Evolutionary conservation across 164 flowering plant species (phyloP).

Genomic region (Umbilicus rupestris): DNA sequence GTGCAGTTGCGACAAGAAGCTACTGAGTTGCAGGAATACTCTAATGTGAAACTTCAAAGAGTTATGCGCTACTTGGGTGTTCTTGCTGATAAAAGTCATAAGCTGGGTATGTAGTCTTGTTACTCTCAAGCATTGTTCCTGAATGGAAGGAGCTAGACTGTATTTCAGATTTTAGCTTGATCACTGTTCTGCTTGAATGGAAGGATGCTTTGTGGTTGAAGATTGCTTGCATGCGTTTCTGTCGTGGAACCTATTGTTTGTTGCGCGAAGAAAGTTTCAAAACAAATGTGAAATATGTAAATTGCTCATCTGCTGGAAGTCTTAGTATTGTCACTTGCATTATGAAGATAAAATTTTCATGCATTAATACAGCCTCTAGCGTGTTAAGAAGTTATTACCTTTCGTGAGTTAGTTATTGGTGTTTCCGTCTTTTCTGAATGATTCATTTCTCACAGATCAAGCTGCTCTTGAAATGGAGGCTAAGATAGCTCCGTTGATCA

Average conservation of each 20-base stretch:
- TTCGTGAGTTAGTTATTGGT: background rate
- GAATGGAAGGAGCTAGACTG: too few relatives aligned
- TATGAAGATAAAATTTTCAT: too few relatives aligned
- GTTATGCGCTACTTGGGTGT: conserved; percentile 76
- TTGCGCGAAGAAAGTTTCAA: too few relatives aligned
- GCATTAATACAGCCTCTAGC: too few relatives aligned
- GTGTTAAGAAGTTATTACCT: background rate
- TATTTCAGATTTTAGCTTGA: too few relatives aligned
- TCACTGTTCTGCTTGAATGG: too few relatives aligned
- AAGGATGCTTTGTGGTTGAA: too few relatives aligned
- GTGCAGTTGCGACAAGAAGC: conserved; percentile 85
- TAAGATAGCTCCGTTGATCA: conserved; percentile 68
- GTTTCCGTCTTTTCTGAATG: background rate
- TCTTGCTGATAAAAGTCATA: conserved; percentile 72
- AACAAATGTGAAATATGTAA: too few relatives aligned
- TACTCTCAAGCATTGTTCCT: background rate
- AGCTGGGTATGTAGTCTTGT: conserved; percentile 49
- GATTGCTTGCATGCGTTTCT: too few relatives aligned
- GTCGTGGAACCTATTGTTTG: too few relatives aligned
- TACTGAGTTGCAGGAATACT: conserved; percentile 80
- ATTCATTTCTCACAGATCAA: conserved; percentile 48
- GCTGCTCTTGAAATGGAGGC: conserved; percentile 80
- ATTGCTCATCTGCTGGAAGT: too few relatives aligned
- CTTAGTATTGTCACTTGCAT: too few relatives aligned
- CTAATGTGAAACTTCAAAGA: conserved; percentile 79